These are phyloP conservation scores for Biscogniauxia mediterranea DNA, from an alignment of 2,329 filamentous ascomycete species.

Conservation along the genomic window DNA sequence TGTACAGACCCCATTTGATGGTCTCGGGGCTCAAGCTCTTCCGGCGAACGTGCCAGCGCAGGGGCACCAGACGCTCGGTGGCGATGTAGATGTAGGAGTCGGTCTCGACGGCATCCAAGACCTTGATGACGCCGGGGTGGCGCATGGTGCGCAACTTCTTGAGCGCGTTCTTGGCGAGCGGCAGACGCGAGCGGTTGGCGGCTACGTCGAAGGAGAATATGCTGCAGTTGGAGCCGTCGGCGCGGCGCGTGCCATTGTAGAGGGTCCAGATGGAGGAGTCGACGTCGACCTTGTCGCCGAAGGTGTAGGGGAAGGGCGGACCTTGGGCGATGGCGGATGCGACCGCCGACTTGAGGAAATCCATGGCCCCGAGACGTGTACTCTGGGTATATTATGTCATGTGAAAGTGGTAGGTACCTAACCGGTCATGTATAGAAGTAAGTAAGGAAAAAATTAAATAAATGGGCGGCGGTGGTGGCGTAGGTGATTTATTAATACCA, in stretches of 20 bases:
- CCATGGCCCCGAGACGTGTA: slow-evolving; percentile 57
- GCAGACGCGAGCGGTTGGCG: slow-evolving; percentile 75
- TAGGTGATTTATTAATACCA: too few relatives aligned
- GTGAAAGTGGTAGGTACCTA: not conserved
- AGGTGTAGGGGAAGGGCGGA: slow-evolving; percentile 86
- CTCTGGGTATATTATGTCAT: slow-evolving; percentile 13
- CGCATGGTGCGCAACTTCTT: slow-evolving; percentile 90
- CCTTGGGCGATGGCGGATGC: slow-evolving; percentile 95
- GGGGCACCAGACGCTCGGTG: slow-evolving; percentile 82
- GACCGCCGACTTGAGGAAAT: slow-evolving; percentile 96
- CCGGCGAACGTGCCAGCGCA: slow-evolving; percentile 86
- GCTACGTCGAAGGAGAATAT: slow-evolving; percentile 94
- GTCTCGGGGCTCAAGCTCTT: slow-evolving; percentile 89
- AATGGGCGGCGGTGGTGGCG: too few relatives aligned
- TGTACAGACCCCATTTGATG: slow-evolving; percentile 92
- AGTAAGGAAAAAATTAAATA: too few relatives aligned
- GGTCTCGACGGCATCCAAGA: slow-evolving; percentile 94
- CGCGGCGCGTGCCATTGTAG: slow-evolving; percentile 88
- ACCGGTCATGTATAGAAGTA: too few relatives aligned
- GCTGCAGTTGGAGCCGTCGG: slow-evolving; percentile 91
- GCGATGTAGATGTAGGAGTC: slow-evolving; percentile 95
- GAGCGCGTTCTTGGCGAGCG: slow-evolving; percentile 88
- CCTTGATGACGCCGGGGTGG: slow-evolving; percentile 91
- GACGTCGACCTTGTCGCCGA: slow-evolving; percentile 88
- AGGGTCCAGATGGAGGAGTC: slow-evolving; percentile 96